These are phyloP conservation scores for Gigaspora rosea DNA, from an alignment of 192 early-diverging fungal genomes.

Conservation along the genomic window DNA sequence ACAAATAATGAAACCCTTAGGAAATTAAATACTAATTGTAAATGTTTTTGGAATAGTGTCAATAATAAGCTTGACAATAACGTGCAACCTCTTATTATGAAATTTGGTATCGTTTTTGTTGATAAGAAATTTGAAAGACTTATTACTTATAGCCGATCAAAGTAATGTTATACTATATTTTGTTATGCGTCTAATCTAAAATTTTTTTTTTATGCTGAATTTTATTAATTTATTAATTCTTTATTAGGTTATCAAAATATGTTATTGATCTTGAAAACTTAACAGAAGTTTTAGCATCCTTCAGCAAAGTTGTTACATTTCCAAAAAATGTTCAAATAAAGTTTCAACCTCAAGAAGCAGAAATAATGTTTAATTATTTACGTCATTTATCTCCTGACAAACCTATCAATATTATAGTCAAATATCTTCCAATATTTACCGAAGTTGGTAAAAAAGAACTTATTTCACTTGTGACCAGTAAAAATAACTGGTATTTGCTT, in stretches of 20 bases:
- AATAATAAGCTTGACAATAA: neutral
- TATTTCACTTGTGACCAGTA: neutral
- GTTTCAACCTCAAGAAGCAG: too few species aligned
- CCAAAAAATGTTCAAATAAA: too few species aligned
- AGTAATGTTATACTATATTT: neutral
- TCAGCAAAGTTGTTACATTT: too few species aligned
- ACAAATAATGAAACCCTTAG: neutral
- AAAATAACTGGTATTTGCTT: neutral
- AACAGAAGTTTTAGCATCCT: too few species aligned
- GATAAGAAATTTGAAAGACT: neutral
- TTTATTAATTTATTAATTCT: too few species aligned
- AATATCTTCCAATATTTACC: constrained; percentile 11
- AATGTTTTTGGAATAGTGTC: neutral
- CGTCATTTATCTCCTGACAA: too few species aligned
- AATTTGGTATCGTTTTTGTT: constrained; percentile 1
- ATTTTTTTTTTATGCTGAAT: too few species aligned
- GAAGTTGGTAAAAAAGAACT: neutral
- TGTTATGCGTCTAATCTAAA: neutral
- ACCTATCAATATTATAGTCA: neutral
- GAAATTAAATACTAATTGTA: neutral
- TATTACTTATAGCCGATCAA: neutral
- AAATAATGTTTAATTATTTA: too few species aligned
- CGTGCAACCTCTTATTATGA: neutral
- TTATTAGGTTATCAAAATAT: too few species aligned
- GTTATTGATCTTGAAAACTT: too few species aligned